Conservation (phyloP, 2,329 filamentous ascomycete genomes). For the Pseudocercospora crystallina region DNA sequence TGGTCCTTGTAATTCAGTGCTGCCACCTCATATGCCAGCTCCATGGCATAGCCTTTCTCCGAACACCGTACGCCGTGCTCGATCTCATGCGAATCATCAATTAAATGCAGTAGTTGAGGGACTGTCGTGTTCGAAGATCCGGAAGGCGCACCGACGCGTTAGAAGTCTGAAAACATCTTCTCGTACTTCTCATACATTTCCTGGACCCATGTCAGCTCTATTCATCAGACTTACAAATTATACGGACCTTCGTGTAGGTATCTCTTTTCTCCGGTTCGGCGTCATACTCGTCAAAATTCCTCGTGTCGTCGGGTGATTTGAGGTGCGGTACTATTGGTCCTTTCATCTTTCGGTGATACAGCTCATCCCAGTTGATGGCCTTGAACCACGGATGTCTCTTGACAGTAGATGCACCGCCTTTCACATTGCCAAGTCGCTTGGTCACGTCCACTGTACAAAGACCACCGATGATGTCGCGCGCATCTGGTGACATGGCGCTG, state of each 20-base stretch:
- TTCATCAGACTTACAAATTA: neutral
- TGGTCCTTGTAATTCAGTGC: neutral
- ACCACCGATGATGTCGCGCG: slow-evolving; percentile 71
- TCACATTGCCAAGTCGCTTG: slow-evolving; percentile 74
- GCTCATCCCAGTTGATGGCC: slow-evolving; percentile 70
- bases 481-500: slow-evolving; percentile 63
- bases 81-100: slow-evolving; percentile 15
- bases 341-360: slow-evolving; percentile 62
- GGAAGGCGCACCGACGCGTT: slow-evolving; percentile 16
- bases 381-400: slow-evolving; percentile 76
- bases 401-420: slow-evolving; percentile 69
- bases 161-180: slow-evolving; percentile 70
- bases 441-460: slow-evolving; percentile 79
- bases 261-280: slow-evolving; percentile 68
- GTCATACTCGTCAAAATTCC: slow-evolving; percentile 82
- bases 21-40: neutral
- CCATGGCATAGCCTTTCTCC: neutral
- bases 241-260: slow-evolving; percentile 58
- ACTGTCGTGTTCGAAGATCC: neutral
- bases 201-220: slow-evolving; percentile 10
- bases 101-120: slow-evolving; percentile 18
- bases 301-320: slow-evolving; percentile 69
- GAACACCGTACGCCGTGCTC: slow-evolving; percentile 23
- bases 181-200: slow-evolving; percentile 71
- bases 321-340: slow-evolving; percentile 77